Percentiles rank a stretch among this genome's conserved stretches.
phyloP scores from a whole-genome alignment of 352 stramenopile species.

The Phytophthora kernoviae region DNA sequence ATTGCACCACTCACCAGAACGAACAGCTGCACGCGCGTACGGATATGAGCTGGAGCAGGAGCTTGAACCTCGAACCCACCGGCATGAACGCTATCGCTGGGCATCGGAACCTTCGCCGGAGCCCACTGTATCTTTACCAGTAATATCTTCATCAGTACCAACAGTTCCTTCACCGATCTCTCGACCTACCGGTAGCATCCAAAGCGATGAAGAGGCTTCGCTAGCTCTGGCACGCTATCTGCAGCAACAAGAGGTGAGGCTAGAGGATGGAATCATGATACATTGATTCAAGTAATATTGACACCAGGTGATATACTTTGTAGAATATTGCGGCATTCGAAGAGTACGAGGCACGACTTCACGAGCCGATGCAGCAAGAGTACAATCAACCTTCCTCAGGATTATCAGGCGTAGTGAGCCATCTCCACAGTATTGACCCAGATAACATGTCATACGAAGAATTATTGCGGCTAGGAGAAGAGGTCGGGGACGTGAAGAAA shows the following conservation, averaged over 20 bases:
- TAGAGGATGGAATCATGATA: neutral
- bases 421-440: slow-evolving; percentile 54
- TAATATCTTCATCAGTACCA: slow-evolving; percentile 16
- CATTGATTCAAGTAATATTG: neutral
- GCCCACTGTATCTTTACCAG: slow-evolving; percentile 9
- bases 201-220: slow-evolving; percentile 66
- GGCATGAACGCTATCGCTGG: slow-evolving; percentile 27
- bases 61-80: slow-evolving; percentile 29
- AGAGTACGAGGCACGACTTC: slow-evolving; percentile 59
- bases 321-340: slow-evolving; percentile 77
- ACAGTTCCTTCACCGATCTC: slow-evolving; percentile 22
- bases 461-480: slow-evolving; percentile 67
- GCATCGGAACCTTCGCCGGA: slow-evolving; percentile 21
- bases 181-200: slow-evolving; percentile 16
- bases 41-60: slow-evolving; percentile 39
- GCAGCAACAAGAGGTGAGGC: slow-evolving; percentile 67
- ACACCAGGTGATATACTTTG: neutral
- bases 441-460: slow-evolving; percentile 87
- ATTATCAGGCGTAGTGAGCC: slow-evolving; percentile 14
- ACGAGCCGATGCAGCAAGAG: slow-evolving; percentile 20
- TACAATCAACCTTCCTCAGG: slow-evolving; percentile 20
- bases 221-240: slow-evolving; percentile 69
- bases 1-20: slow-evolving; percentile 29
- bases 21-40: slow-evolving; percentile 28
- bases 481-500: slow-evolving; percentile 78